phyloP scores from a whole-genome alignment of 495 filamentous ascomycete genomes.

The Daldinia grandis region DNA sequence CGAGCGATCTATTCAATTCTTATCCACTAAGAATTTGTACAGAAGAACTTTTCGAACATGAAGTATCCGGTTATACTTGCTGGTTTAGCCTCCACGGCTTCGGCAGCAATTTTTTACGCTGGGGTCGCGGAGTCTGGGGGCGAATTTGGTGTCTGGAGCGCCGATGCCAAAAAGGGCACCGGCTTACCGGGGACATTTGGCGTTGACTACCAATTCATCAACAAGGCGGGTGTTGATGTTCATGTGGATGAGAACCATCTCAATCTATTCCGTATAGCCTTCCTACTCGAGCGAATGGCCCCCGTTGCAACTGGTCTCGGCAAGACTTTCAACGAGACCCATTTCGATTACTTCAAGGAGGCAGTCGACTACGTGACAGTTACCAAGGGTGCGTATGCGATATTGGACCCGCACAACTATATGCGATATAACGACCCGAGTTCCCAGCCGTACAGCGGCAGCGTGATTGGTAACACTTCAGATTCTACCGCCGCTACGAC shows the following conservation, averaged over 20 bases:
- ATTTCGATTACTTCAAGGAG: constrained; percentile 58
- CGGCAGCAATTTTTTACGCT: constrained; percentile 62
- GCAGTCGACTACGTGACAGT: constrained; percentile 62
- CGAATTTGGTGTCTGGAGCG: constrained; percentile 61
- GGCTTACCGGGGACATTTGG: constrained; percentile 61
- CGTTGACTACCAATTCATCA: constrained; percentile 62
- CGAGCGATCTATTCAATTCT: not conserved
- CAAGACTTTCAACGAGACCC: constrained; percentile 61
- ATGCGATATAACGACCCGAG: constrained; percentile 64
- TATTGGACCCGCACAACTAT: constrained; percentile 65
- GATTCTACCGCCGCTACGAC: constrained; percentile 56
- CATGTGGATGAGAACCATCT: constrained; percentile 58
- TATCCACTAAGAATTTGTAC: not conserved
- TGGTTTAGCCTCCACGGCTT: constrained; percentile 43
- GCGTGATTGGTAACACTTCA: constrained; percentile 59
- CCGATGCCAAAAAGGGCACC: constrained; percentile 48
- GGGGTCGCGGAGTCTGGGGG: constrained; percentile 63
- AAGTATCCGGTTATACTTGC: constrained; percentile 45
- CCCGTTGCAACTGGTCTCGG: constrained; percentile 58
- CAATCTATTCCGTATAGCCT: constrained; percentile 63
- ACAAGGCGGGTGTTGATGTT: constrained; percentile 54
- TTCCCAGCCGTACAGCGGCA: constrained; percentile 58
- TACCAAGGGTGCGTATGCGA: constrained; percentile 59
- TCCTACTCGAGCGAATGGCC: constrained; percentile 64
- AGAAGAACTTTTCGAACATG: constrained; percentile 35